These are phyloP conservation scores for Quercus berberidifolia DNA, from an alignment of 306 rosid species.

Conservation along the genomic window DNA sequence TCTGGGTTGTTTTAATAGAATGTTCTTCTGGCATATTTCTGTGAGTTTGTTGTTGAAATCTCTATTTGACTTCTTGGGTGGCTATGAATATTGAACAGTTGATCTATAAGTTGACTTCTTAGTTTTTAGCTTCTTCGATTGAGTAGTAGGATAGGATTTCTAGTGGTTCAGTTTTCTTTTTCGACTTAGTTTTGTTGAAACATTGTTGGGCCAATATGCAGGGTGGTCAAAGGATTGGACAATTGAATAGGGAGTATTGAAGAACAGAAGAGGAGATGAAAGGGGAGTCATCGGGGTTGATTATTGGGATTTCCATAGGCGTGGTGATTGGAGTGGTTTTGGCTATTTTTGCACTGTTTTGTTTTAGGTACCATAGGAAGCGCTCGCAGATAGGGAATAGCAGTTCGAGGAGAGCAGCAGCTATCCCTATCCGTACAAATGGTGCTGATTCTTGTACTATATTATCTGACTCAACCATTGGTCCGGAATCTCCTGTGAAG, in stretches of 20 bases:
- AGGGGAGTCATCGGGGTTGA: slow-evolving; percentile 79
- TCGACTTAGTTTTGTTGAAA: slow-evolving; percentile 11
- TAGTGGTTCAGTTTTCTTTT: not conserved
- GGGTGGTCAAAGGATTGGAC: slow-evolving; percentile 55
- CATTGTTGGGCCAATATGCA: slow-evolving; percentile 28
- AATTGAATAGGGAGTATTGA: slow-evolving; percentile 33
- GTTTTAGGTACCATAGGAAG: slow-evolving; percentile 78
- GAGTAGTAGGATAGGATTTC: slow-evolving; percentile 1
- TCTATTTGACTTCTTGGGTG: slow-evolving; percentile 27
- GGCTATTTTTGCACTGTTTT: slow-evolving; percentile 75
- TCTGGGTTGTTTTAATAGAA: not conserved
- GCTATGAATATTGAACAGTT: slow-evolving; percentile 25
- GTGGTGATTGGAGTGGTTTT: slow-evolving; percentile 85
- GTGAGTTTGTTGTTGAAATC: not conserved
- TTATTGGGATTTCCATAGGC: slow-evolving; percentile 89
- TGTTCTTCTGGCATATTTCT: not conserved
- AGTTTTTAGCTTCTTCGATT: slow-evolving; percentile 19
- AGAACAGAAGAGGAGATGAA: slow-evolving; percentile 51
- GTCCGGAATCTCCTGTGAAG: slow-evolving; percentile 94
- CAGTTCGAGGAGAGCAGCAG: slow-evolving; percentile 86
- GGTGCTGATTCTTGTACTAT: slow-evolving; percentile 80
- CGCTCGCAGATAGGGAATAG: slow-evolving; percentile 92
- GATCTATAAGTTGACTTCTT: slow-evolving; percentile 33
- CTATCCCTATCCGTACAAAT: slow-evolving; percentile 81
- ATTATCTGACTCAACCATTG: slow-evolving; percentile 84